Base-by-base conservation (phyloP, 768 basidiomycete genomes). In the Dioszegia hungarica region DNA sequence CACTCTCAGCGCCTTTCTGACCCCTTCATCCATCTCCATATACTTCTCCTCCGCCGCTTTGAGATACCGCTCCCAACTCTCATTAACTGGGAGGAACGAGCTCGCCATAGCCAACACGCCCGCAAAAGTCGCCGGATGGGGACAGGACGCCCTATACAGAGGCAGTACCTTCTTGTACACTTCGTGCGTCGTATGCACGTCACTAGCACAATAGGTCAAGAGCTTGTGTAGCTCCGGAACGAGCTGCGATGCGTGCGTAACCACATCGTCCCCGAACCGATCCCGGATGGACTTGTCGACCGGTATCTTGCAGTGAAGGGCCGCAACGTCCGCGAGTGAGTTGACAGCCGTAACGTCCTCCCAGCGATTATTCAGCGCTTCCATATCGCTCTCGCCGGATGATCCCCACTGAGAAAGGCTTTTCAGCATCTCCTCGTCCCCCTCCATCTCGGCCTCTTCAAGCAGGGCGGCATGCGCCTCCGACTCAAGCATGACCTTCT, bases 261-360 rank as follows among this genome's bases (percentile, higher is more conserved):
- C 83, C 66, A 91, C 84, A 66, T 90, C 87, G 61, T 83, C 82
- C 3, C 61, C 67, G 54, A 76, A 76, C 27, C 66, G 61, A 48
- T 67, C 51, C 20, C 93, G 84, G 5, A 84, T 80, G 25, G 81
- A 80, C 76, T 98, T 95, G 76, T 88, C 84, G 63, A 94, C 77
- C 19, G 81, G 78, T 59, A 90, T 87, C 9, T 83, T 83, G 68
- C 90, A 95, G 73, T 99, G 90, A 3, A 98, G 80, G 46, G 84
- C 84, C 0, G 91, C 92, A 25, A 98, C 93, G 62, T 97, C 93
- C 17, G 84, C 85, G 27, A 99, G 84, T 8, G 91, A 90, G 74
- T 94, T 98, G 38, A 85, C 84, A 2, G 93, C 88, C 0, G 93
- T 92, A 28, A 95, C 79, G 46, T 93, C 89, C 75, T 97, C 89